Base-by-base conservation (phyloP, 768 basidiomycete species). In the Dacryopinax primogenitus region DNA sequence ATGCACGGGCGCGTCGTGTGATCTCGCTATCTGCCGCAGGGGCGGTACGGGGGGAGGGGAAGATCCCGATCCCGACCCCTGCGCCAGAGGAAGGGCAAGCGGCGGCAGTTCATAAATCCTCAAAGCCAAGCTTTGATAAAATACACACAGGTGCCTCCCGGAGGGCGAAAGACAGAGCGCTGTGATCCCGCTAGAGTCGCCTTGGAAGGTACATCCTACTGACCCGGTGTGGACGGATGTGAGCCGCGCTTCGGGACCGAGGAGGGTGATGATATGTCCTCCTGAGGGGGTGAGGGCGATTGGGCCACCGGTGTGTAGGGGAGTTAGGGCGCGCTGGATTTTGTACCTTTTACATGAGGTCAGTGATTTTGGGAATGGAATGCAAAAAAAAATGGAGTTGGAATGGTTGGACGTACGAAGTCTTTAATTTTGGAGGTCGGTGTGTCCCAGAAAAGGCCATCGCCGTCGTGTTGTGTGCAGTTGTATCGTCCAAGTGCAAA, bases 1-100 rank as follows among this genome's bases (percentile, higher is more conserved):
- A 71, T 97, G 92, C 51, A 98, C 87, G 13, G 96, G 95, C 2
- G 93, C 88, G 63, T 93, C 89, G 70, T 99, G 96, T 2, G 94
- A 91, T 67, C 84, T 86, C 2, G 90, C 79, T 51, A 94, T 79
- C 62, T 86, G 82, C 62, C 93, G 89, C 18, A 81, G 77, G 9
- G 92, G 90, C 51, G 51, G 83, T n/a, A 72, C 69, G 26, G 78
- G 69, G 30, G 81, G 76, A 12, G 64, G 23, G 32, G 63, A 45
- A 12, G 67, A 61, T 1, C 72, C 70, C 1, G 73, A n/a, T n/a
- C n/a, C n/a, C n/a, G n/a, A n/a, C n/a, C n/a, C n/a, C n/a, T n/a
- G n/a, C 66, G 33, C 76, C 72, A 12, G 74, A 71, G 4, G 78
- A 72, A 4, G 65, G 13, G 7, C 67, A 63, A 21, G 39, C 12